A percentile compares a stretch with the other conserved stretches of the same genome.
Evolutionary conservation across 1,139 yeast species (phyloP).

Genomic region (Candida sojae): DNA sequence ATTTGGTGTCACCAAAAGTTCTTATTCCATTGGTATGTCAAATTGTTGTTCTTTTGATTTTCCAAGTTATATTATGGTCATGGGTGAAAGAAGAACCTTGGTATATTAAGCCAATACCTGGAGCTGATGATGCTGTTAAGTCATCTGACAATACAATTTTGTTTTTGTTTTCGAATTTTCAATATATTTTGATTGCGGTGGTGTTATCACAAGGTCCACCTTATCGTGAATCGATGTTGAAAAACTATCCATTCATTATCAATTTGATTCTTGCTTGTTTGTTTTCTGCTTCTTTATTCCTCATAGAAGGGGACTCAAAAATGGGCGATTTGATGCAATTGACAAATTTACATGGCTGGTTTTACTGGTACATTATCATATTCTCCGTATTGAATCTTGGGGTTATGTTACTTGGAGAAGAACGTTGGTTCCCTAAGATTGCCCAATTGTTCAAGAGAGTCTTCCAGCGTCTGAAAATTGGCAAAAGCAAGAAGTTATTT

Average conservation of each 20-base stretch:
- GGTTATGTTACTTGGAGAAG: slow-evolving; percentile 48
- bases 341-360: slow-evolving; percentile 55
- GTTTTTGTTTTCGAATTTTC: slow-evolving; percentile 81
- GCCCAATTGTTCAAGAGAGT: slow-evolving; percentile 32
- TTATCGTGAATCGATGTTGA: slow-evolving; percentile 75
- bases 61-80: slow-evolving; percentile 72
- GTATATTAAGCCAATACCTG: slow-evolving; percentile 83
- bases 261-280: slow-evolving; percentile 55
- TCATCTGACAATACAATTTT: slow-evolving; percentile 88
- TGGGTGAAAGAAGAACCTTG: slow-evolving; percentile 61
- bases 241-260: slow-evolving; percentile 69
- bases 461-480: slow-evolving; percentile 19
- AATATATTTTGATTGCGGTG: slow-evolving; percentile 81
- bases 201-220: slow-evolving; percentile 92
- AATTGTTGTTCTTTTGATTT: slow-evolving; percentile 58
- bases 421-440: slow-evolving; percentile 27
- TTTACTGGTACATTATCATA: slow-evolving; percentile 52
- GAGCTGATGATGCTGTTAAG: slow-evolving; percentile 80
- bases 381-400: slow-evolving; percentile 53
- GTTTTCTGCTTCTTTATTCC: slow-evolving; percentile 53
- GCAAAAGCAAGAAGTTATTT: slow-evolving; percentile 40
- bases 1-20: slow-evolving; percentile 85
- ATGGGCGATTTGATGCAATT: slow-evolving; percentile 76
- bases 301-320: slow-evolving; percentile 47
- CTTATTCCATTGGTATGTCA: slow-evolving; percentile 78